These are phyloP conservation scores for Kuraishia floccosa DNA, from an alignment of 805 yeast species.

Conservation along the genomic window DNA sequence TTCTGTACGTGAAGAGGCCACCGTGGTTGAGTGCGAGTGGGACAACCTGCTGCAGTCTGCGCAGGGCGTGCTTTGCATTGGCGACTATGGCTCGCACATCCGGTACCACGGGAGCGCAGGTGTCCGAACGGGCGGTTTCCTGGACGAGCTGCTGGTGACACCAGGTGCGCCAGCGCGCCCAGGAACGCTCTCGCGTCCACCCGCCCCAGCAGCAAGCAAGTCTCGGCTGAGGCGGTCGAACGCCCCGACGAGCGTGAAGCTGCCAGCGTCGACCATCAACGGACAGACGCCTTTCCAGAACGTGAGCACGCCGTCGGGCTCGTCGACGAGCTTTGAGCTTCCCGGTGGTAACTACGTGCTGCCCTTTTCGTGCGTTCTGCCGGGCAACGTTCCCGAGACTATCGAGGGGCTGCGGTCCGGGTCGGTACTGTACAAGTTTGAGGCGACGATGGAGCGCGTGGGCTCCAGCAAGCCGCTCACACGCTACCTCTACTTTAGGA, in stretches of 20 bases:
- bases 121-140: constrained; percentile 2
- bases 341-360: constrained; percentile 42
- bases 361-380: constrained; percentile 32
- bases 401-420: constrained; percentile 37
- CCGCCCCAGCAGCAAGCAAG: neutral
- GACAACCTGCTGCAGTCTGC: constrained; percentile 28
- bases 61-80: constrained; percentile 25
- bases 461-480: constrained; percentile 8
- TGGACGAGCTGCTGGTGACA: constrained; percentile 5
- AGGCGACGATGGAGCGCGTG: constrained; percentile 23
- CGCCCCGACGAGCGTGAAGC: neutral
- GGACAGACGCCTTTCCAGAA: constrained; percentile 1
- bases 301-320: constrained; percentile 8
- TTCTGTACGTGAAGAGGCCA: constrained; percentile 24
- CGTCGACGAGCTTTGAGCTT: constrained; percentile 23
- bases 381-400: constrained; percentile 36
- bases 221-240: neutral
- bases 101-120: neutral
- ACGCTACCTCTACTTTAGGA: constrained; percentile 25
- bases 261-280: neutral
- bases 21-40: constrained; percentile 34
- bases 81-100: constrained; percentile 26
- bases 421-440: constrained; percentile 27
- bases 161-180: neutral
- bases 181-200: neutral